Evolutionary conservation across 495 filamentous ascomycete genomes (phyloP), one percentile per base, ranked within the genome.

Genomic region (Jackrogersella multiformis): DNA sequence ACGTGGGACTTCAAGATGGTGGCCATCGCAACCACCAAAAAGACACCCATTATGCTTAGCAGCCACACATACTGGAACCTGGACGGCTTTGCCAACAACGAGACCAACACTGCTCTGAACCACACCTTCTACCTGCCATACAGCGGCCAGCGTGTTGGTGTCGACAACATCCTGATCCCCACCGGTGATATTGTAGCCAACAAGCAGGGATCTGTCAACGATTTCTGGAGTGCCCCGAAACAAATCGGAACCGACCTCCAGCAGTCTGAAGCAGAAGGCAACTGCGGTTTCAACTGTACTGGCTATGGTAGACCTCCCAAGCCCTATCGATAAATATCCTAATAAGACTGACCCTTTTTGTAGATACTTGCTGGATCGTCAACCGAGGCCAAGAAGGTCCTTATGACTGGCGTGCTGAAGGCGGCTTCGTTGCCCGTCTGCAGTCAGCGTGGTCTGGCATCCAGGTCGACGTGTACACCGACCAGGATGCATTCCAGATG

Each of bases 31-130:
- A 87, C 82, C 0, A 84, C 81, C 3, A 84, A 85, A 71, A 83
- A 82, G 64, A 89, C 88, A 23, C 87, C 88, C 30, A 89, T 90
- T 65, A 89, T 90, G 88, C 78, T 90, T 34, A 84, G 76, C 62
- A 85, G 81, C 48, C 84, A 87, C 66, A 86, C 90, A 48, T 96
- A 96, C 80, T 96, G 92, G 91, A 95, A 96, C 77, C 80, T 96
- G 56, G 92, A 94, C 73, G 92, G 87, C 8, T 96, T 93, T 74
- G 77, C 81, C 60, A 85, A 86, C 72, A 79, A 81, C 26, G 79
- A 88, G 71, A 88, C 88, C 2, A 72, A 82, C 13, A 84, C 80
- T 5, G 82, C 87, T 21, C 80, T 96, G n/a, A 88, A 93, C 69
- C 86, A 95, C 75, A 85, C 83, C 49, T 78, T 96, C 36, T 85